phyloP scores from a whole-genome alignment of 2,329 filamentous ascomycete genomes.

The Xylaria sp. region DNA sequence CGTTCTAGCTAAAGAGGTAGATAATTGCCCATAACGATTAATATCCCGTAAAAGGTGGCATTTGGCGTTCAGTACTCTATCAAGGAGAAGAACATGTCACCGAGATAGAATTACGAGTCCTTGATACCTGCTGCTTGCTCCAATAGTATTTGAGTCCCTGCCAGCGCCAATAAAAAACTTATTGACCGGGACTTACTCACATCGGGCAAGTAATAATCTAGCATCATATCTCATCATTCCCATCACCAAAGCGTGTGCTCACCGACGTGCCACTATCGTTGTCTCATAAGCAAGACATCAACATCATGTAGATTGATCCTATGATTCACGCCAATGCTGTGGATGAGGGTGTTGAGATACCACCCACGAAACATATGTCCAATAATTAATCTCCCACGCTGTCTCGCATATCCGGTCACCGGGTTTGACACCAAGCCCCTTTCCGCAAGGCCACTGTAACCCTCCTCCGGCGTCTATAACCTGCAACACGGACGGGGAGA shows the following conservation, averaged over 20 bases:
- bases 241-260: background rate
- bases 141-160: no score
- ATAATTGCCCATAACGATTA: no score
- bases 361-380: constrained; percentile 10
- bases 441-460: background rate
- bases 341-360: constrained; percentile 10
- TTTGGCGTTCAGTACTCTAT: background rate
- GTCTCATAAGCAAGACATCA: background rate
- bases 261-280: background rate
- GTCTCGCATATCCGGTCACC: constrained; percentile 7
- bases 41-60: no score
- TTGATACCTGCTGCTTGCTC: no score
- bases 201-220: background rate
- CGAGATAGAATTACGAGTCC: no score
- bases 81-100: no score
- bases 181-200: no score
- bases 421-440: background rate
- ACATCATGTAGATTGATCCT: background rate
- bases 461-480: background rate
- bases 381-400: background rate
- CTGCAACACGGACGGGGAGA: background rate
- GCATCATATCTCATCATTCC: background rate
- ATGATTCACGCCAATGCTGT: background rate
- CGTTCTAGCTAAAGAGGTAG: background rate
- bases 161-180: no score